These are phyloP conservation scores for Stachybotrys chlorohalonatus DNA, from an alignment of 2,329 filamentous ascomycete species.

Conservation along the genomic window DNA sequence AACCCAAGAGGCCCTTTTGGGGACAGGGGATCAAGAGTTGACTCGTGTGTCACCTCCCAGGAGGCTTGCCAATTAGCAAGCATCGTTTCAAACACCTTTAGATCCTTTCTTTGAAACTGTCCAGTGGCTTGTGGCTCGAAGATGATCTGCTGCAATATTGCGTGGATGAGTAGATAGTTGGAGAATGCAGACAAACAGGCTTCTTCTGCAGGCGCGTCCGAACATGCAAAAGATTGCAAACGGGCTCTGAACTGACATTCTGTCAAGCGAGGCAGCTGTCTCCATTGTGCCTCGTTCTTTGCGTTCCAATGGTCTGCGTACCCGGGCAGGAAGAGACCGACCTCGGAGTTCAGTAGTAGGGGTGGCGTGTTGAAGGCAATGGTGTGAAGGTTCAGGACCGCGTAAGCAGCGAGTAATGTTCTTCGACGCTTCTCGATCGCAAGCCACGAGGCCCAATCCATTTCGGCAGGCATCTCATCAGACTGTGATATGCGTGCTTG, in stretches of 20 bases:
- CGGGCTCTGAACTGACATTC: neutral
- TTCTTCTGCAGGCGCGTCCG: neutral
- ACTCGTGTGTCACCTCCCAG: constrained; percentile 3
- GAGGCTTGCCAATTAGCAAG: constrained; percentile 1
- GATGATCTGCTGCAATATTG: neutral
- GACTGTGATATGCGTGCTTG: neutral
- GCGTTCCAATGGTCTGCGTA: neutral
- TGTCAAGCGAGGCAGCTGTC: neutral
- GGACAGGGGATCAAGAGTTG: constrained; percentile 3
- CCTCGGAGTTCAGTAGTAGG: neutral
- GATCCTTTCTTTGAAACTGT: neutral
- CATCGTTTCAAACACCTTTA: neutral
- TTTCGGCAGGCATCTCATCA: neutral
- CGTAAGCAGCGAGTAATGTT: neutral
- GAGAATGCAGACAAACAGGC: neutral
- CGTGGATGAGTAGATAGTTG: neutral
- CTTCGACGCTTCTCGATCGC: neutral
- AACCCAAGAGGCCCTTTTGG: constrained; percentile 52
- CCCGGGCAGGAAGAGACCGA: neutral
- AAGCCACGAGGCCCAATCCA: neutral
- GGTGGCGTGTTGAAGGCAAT: neutral
- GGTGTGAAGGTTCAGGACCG: neutral
- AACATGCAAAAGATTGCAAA: neutral
- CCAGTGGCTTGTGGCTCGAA: neutral
- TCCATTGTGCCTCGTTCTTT: neutral